Base-by-base conservation (phyloP, 345 rosid genomes). In the Schrenkiella parvula region DNA sequence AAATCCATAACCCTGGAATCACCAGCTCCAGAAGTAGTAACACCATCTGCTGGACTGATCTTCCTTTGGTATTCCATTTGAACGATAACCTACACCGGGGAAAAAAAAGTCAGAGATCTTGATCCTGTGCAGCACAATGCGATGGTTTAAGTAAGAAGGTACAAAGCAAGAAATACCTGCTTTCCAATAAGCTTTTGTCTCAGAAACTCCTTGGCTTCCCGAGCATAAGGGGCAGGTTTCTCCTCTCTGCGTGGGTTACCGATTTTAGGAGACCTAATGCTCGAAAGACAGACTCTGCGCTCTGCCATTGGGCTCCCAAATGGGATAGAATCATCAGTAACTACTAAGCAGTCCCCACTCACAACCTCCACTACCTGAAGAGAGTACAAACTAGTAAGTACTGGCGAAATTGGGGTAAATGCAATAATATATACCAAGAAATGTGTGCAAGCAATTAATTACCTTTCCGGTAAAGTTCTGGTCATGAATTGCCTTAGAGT, bases 1-100 rank as follows among this genome's bases (percentile, higher is more conserved):
- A 95, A 95, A 79, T 92, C 97, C 92, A 95, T 89, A 38, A 80
- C 82, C 71, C 97, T 88, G n/a, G 87, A 66, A 55, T 92, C 99
- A 60, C 78, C 80, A 68, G 89, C 39, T 17, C 84, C 95, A 71
- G 87, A 54, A 18, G 77, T 80, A 2, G 80, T 32, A 65, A 84
- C 76, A 66, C 85, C 98, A 53, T 95, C 99, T 18, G 78, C 83
- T 83, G 78, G 68, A 50, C 72, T 43, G 17, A 93, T 80, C 80
- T 88, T 91, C 83, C 98, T 87, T 14, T 95, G 86, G 76, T 95
- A 95, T 78, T 95, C 99, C 99, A 90, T 95, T 80, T 84, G 87
- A 66, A 95, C 96, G 62, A 52, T 81, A 66, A 95, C 99, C 99
- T 95, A 82, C 44, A 56, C 31, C 14, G 1, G 3, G 55, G 62